A percentile compares a stretch with the other conserved stretches of the same genome.
These are phyloP conservation scores for Yarrowia sp. DNA, from an alignment of 805 yeast species.

Conservation along the genomic window DNA sequence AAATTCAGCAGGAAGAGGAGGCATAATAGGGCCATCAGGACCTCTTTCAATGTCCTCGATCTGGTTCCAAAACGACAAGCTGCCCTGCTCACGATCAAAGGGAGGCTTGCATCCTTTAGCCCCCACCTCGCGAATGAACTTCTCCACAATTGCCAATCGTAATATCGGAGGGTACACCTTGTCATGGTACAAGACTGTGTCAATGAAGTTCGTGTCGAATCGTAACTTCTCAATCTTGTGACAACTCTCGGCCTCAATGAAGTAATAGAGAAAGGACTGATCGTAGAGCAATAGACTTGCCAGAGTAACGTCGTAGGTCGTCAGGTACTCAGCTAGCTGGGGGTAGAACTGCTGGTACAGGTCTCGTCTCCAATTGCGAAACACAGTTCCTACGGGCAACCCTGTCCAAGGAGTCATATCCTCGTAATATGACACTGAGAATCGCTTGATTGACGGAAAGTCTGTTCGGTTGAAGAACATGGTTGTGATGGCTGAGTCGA, in stretches of 20 bases:
- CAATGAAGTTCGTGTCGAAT: slow-evolving; percentile 2
- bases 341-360: slow-evolving; percentile 13
- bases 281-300: neutral
- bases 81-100: neutral
- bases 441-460: neutral
- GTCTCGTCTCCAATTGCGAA: slow-evolving; percentile 6
- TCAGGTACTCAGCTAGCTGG: neutral
- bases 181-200: neutral
- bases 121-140: neutral
- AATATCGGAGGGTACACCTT: slow-evolving; percentile 7
- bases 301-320: neutral
- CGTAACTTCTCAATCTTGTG: neutral
- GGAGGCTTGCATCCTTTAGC: neutral
- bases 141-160: neutral
- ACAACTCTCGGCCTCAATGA: slow-evolving; percentile 1
- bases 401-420: slow-evolving; percentile 1
- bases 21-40: neutral
- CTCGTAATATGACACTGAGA: slow-evolving; percentile 2
- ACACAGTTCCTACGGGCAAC: neutral
- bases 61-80: slow-evolving; percentile 11
- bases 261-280: slow-evolving; percentile 4
- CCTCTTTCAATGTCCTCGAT: neutral
- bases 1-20: neutral
- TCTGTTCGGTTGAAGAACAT: neutral
- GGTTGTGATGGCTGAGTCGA: slow-evolving; percentile 1